phyloP scores from a whole-genome alignment of 768 basidiomycete species.

The Psilocybe tampanensis region DNA sequence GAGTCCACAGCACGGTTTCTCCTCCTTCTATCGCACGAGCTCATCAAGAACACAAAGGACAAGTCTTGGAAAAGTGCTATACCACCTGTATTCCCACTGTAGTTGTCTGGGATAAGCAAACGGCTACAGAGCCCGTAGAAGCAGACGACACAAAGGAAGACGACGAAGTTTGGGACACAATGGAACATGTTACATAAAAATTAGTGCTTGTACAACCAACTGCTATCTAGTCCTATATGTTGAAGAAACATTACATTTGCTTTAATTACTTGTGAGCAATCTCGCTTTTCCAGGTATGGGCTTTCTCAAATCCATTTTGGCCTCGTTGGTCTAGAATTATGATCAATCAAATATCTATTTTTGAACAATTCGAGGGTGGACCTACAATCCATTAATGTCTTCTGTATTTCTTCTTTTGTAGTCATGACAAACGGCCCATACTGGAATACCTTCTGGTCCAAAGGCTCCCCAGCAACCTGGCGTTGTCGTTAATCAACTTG shows the following conservation, averaged over 20 bases:
- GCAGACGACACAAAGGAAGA: constrained; percentile 35
- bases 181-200: constrained; percentile 49
- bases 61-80: constrained; percentile 64
- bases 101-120: constrained; percentile 59
- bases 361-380: background rate
- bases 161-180: constrained; percentile 70
- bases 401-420: constrained; percentile 73
- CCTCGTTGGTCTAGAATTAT: constrained; percentile 61
- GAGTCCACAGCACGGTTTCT: constrained; percentile 64
- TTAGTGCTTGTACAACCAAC: constrained; percentile 7
- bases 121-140: background rate
- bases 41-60: constrained; percentile 58
- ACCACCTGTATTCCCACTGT: constrained; percentile 63
- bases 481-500: constrained; percentile 21
- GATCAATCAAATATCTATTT: constrained; percentile 8
- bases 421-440: constrained; percentile 92
- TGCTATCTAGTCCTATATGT: background rate
- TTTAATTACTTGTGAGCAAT: constrained; percentile 53
- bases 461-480: constrained; percentile 80
- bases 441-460: constrained; percentile 87
- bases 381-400: constrained; percentile 82
- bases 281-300: constrained; percentile 83
- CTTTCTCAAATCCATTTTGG: constrained; percentile 90
- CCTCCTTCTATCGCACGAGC: constrained; percentile 50
- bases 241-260: background rate